These are phyloP conservation scores for Solanum dulcamara DNA, from an alignment of 257 asterid species.

Conservation along the genomic window DNA sequence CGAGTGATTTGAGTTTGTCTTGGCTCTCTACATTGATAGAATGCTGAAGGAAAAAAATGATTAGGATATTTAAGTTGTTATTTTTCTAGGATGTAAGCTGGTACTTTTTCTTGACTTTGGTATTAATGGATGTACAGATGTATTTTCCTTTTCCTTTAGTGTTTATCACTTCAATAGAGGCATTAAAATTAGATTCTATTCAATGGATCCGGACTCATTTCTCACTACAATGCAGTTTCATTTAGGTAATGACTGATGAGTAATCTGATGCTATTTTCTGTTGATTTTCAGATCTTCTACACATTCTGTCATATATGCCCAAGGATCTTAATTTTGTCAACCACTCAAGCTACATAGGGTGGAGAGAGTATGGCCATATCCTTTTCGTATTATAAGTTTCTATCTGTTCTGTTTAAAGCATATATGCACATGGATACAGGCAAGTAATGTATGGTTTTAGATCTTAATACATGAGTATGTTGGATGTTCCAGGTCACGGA, in stretches of 20 bases:
- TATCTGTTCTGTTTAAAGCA: not conserved
- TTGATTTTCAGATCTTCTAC: constrained; percentile 75
- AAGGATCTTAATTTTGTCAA: constrained; percentile 84
- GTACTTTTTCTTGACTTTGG: not conserved
- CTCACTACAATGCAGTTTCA: not conserved
- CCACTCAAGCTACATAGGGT: constrained; percentile 87
- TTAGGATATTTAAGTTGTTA: not conserved
- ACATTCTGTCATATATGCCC: constrained; percentile 78
- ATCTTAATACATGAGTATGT: not conserved
- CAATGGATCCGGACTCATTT: not conserved
- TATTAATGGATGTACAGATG: not conserved
- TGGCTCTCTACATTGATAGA: not conserved
- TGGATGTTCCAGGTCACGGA: constrained; percentile 44
- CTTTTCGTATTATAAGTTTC: not conserved
- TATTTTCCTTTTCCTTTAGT: not conserved
- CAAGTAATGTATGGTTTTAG: not conserved
- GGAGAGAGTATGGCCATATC: constrained; percentile 73
- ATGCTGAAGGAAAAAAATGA: not conserved
- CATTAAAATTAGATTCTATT: not conserved
- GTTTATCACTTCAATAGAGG: not conserved
- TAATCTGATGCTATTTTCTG: constrained; percentile 3
- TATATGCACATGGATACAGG: not conserved
- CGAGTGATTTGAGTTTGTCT: not conserved
- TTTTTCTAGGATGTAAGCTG: not conserved
- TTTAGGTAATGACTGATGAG: not conserved